Conservation (phyloP, 2,329 filamentous ascomycete species). For the Ceratocystis albifundus region DNA sequence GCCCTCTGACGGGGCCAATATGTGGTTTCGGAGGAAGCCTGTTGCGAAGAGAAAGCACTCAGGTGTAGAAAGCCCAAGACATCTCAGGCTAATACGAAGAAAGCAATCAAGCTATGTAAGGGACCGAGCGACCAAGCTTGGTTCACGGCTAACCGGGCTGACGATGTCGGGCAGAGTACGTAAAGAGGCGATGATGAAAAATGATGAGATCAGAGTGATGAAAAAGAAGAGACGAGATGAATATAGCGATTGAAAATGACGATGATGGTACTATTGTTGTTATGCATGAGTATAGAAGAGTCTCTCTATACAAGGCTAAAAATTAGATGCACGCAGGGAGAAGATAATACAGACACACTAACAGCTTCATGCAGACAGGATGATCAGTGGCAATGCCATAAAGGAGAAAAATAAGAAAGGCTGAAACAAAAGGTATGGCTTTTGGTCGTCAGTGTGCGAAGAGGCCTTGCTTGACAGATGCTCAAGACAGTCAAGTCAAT, state of each 20-base stretch:
- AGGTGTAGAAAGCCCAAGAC: background rate
- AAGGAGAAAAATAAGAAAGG: too few species aligned
- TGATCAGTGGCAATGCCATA: too few species aligned
- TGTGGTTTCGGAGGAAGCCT: background rate
- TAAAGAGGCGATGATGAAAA: background rate
- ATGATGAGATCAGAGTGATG: background rate
- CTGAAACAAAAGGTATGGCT: too few species aligned
- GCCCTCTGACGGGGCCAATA: conserved; percentile 1
- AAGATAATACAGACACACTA: too few species aligned
- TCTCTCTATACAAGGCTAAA: background rate
- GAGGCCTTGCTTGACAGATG: too few species aligned
- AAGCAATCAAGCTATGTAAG: background rate
- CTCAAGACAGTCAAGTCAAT: too few species aligned
- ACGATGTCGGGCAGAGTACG: background rate
- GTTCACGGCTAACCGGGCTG: background rate
- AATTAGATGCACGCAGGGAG: too few species aligned
- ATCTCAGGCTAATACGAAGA: background rate
- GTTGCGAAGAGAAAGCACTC: background rate
- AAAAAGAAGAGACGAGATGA: background rate
- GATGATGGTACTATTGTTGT: background rate
- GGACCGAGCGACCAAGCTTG: too few species aligned
- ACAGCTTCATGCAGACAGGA: too few species aligned
- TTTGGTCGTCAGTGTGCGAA: too few species aligned
- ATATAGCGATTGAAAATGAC: background rate
- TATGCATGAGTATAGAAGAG: background rate